Conservation (phyloP, 2,329 filamentous ascomycete genomes). For the Aspergillus aculeatinus region DNA sequence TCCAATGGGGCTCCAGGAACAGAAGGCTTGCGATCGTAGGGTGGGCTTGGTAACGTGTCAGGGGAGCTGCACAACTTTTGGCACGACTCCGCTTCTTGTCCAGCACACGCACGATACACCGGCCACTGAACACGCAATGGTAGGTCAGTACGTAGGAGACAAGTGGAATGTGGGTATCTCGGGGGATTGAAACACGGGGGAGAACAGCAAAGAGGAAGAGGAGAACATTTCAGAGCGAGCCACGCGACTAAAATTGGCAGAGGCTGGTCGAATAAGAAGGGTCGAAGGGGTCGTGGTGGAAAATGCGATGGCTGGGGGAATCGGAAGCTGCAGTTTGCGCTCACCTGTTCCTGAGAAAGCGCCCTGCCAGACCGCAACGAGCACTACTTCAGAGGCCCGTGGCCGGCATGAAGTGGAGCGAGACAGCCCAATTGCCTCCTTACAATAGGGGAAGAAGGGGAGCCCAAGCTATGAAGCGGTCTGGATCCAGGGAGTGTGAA, state of each 20-base stretch:
- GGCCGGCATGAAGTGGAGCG: constrained; percentile 22
- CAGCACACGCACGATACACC: constrained; percentile 11
- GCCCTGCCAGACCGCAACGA: constrained; percentile 25
- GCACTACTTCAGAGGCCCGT: constrained; percentile 15
- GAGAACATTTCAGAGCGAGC: constrained; percentile 15
- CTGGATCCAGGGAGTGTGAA: background rate
- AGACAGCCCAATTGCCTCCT: constrained; percentile 19
- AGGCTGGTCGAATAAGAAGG: constrained; percentile 34
- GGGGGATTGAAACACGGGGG: constrained; percentile 13
- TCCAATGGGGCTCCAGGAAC: background rate
- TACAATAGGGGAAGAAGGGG: constrained; percentile 1
- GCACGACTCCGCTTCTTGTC: constrained; percentile 10
- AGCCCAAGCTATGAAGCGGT: background rate
- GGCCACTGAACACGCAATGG: constrained; percentile 9
- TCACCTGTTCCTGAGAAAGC: constrained; percentile 13
- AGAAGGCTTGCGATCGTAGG: background rate
- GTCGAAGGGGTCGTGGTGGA: constrained; percentile 17
- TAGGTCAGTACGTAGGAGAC: constrained; percentile 11
- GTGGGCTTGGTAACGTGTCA: constrained; percentile 11
- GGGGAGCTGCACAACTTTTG: constrained; percentile 12
- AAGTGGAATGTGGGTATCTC: constrained; percentile 28
- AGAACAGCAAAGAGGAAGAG: constrained; percentile 9
- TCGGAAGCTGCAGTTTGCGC: constrained; percentile 11
- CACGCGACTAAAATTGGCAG: constrained; percentile 17
- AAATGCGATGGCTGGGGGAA: constrained; percentile 44